phyloP scores from a whole-genome alignment of 1,284 basidiomycete species.

The Cryptococcus sp. region DNA sequence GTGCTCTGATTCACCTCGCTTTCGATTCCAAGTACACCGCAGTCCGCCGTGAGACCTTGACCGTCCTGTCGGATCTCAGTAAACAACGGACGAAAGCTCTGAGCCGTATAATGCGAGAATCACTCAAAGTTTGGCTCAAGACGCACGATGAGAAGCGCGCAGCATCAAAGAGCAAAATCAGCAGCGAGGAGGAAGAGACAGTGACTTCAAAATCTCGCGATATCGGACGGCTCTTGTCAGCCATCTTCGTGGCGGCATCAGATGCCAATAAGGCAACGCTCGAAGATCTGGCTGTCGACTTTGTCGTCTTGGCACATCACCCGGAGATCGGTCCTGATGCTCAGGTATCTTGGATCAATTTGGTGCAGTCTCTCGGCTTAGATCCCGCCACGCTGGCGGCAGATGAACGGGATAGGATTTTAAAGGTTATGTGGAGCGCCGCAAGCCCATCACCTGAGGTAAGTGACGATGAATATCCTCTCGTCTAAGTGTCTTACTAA shows the following conservation, averaged over 20 bases:
- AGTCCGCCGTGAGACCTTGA: constrained; percentile 59
- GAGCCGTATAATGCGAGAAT: constrained; percentile 61
- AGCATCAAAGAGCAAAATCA: constrained; percentile 23
- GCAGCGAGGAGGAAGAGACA: constrained; percentile 33
- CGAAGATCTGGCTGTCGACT: constrained; percentile 54
- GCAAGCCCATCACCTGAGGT: constrained; percentile 36
- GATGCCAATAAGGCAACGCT: constrained; percentile 24
- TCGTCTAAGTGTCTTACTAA: background rate
- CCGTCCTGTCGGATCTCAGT: constrained; percentile 53
- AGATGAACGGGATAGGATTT: constrained; percentile 36
- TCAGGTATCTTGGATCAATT: constrained; percentile 77
- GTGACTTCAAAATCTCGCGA: constrained; percentile 35
- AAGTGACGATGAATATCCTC: constrained; percentile 6
- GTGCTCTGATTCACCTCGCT: constrained; percentile 67
- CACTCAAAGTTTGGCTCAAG: constrained; percentile 54
- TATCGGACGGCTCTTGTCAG: constrained; percentile 39
- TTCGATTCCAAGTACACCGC: constrained; percentile 61
- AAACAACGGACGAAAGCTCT: constrained; percentile 56
- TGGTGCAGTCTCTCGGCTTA: constrained; percentile 66
- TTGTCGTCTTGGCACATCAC: constrained; percentile 74
- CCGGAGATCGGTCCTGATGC: constrained; percentile 63
- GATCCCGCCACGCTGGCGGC: constrained; percentile 63
- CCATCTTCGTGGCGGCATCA: constrained; percentile 24
- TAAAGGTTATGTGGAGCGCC: constrained; percentile 40
- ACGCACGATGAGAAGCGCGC: constrained; percentile 32